A percentile compares a stretch with the other conserved stretches of the same genome.
Evolutionary conservation across 179 eudicot genomes (phyloP).

Genomic region (Silene noctiflora): DNA sequence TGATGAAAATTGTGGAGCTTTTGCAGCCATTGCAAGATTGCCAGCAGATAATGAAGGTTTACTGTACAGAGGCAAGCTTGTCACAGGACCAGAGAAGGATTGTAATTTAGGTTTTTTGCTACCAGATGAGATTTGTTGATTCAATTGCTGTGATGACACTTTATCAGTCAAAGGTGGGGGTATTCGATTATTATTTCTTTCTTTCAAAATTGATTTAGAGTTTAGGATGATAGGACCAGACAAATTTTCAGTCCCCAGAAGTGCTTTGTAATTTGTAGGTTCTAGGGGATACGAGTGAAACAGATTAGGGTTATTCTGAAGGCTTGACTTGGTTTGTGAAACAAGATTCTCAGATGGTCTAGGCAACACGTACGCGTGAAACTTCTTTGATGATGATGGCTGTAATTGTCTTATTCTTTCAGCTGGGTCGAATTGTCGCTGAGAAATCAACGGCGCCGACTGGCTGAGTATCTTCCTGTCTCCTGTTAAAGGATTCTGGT

Average conservation of each 20-base stretch:
- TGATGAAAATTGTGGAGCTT: slow-evolving; percentile 47
- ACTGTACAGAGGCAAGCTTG: slow-evolving; percentile 48
- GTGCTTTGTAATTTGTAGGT: slow-evolving; percentile 38
- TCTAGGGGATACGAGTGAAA: slow-evolving; percentile 60
- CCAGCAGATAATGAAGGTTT: slow-evolving; percentile 38
- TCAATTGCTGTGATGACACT: slow-evolving; percentile 30
- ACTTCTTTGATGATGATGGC: slow-evolving; percentile 54
- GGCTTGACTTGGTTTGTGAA: slow-evolving; percentile 41
- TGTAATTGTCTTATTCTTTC: slow-evolving; percentile 52
- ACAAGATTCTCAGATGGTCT: slow-evolving; percentile 51
- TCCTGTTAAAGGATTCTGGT: slow-evolving; percentile 34
- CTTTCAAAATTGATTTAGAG: slow-evolving; percentile 52
- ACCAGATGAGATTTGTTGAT: slow-evolving; percentile 34
- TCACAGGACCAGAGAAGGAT: slow-evolving; percentile 81
- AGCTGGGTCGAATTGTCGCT: slow-evolving; percentile 54
- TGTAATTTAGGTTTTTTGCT: slow-evolving; percentile 53
- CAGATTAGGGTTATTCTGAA: slow-evolving; percentile 25
- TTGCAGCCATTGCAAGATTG: slow-evolving; percentile 31
- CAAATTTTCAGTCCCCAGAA: slow-evolving; percentile 32
- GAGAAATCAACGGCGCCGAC: slow-evolving; percentile 80
- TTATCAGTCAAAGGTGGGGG: slow-evolving; percentile 59
- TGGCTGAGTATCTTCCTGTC: slow-evolving; percentile 53
- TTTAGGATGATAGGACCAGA: slow-evolving; percentile 40
- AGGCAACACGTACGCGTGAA: slow-evolving; percentile 69
- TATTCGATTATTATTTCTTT: slow-evolving; percentile 45